Evolutionary conservation across 805 yeast species (phyloP), one percentile per base, ranked within the genome.

Genomic region (Cyberlindnera suaveolens): DNA sequence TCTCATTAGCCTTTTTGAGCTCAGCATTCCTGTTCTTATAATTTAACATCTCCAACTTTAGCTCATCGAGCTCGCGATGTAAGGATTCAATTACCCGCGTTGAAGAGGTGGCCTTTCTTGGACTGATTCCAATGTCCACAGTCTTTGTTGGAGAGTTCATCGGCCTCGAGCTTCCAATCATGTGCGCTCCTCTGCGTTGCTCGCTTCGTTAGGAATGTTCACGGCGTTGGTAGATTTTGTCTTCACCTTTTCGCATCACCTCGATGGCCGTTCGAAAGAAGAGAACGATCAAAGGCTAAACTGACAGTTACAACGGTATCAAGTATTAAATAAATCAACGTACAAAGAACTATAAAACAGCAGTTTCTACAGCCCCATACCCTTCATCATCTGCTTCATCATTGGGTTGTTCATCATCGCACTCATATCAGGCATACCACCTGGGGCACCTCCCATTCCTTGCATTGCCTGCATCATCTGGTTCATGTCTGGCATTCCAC

Each of bases 401-500:
- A 63, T 64, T 26, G 74, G 74, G 46, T 68, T 67, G 57, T 67
- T 69, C 75, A 61, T 59, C 61, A 52, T 52, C 26, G 45, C 48
- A 31, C 51, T 44, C 53, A 59, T 50, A 40, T 57, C 60, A 17
- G 79, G 79, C 67, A 73, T 71, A 16, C 64, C 39, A 27, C 39
- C 39, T 27, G 39, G 39, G 27, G 23, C 39, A 27, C 39, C 41
- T 15, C 50, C 56, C 31, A 51, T 44, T 13, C 67, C 67, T 34
- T 64, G 66, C 62, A 75, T 72, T 78, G 71, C 72, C 50, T 74
- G 67, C 82, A 80, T 77, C 75, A 78, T 70, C 47, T 77, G 74
- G 46, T 72, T 66, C 78, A 80, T 75, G 53, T 74, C 76, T n/a
- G 84, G 84, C 82, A 78, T 77, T 16, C 87, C 87, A 20, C 76